phyloP scores from a whole-genome alignment of 176 grass and related monocot genomes.

The Juncus effusus region DNA sequence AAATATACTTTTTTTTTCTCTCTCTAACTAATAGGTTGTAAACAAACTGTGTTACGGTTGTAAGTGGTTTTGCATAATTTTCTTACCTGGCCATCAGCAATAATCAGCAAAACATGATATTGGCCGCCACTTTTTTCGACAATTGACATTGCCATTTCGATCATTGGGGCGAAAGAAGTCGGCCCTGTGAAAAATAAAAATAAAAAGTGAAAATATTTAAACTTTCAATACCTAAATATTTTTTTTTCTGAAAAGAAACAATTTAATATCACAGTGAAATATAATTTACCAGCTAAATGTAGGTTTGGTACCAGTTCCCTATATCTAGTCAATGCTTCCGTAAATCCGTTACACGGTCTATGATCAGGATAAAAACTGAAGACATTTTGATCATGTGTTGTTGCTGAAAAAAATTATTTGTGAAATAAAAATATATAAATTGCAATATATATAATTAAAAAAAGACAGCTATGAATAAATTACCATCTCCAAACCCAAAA shows the following conservation, averaged over 20 bases:
- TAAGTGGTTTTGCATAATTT: neutral
- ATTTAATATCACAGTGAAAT: constrained; percentile 1
- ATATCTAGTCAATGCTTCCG: constrained; percentile 67
- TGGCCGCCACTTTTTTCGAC: constrained; percentile 83
- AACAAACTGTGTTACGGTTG: neutral
- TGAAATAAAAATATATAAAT: neutral
- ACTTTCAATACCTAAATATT: neutral
- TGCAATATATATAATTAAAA: neutral
- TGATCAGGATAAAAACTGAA: constrained; percentile 72
- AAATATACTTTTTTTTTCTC: too few relatives aligned
- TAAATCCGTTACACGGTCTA: constrained; percentile 77
- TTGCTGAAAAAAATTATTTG: constrained; percentile 40
- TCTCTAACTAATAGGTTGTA: neutral
- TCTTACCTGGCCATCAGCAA: constrained; percentile 82
- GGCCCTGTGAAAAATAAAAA: constrained; percentile 48
- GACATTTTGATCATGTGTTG: constrained; percentile 85
- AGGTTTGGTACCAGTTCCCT: constrained; percentile 75
- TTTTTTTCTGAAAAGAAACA: neutral
- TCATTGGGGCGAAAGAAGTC: constrained; percentile 81
- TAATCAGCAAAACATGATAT: constrained; percentile 92
- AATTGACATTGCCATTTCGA: constrained; percentile 93
- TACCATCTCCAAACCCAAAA: constrained; percentile 98
- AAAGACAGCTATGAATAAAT: neutral
- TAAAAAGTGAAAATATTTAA: neutral
- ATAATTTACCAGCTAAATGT: constrained; percentile 58